Conservation (phyloP, 2,329 filamentous ascomycete species). For the Geosmithia flava region DNA sequence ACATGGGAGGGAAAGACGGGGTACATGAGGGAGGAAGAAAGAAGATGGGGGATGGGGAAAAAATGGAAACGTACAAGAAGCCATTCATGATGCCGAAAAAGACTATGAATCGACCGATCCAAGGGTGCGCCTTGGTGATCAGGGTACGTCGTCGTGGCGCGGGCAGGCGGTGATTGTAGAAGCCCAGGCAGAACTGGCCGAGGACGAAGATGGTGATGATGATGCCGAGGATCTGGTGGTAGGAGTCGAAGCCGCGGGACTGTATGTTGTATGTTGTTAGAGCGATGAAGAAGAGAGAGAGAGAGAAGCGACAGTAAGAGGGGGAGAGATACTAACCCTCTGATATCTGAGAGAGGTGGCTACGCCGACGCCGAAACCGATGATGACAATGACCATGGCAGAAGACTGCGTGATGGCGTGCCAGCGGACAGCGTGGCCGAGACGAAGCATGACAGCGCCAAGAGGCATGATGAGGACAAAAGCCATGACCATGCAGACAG, state of each 20-base stretch:
- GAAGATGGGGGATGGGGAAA: background rate
- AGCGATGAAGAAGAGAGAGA: background rate
- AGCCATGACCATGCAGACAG: slow-evolving; percentile 39
- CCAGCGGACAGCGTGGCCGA: slow-evolving; percentile 37
- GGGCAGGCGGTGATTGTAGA: slow-evolving; percentile 38
- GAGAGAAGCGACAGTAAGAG: background rate
- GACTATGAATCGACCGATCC: slow-evolving; percentile 42
- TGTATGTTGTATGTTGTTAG: slow-evolving; percentile 10
- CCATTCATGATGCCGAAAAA: slow-evolving; percentile 41
- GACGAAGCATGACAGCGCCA: slow-evolving; percentile 38
- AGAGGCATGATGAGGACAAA: slow-evolving; percentile 43
- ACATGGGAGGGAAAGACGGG: background rate
- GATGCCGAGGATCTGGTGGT: slow-evolving; percentile 48
- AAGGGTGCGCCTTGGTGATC: slow-evolving; percentile 40
- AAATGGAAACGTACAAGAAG: slow-evolving; percentile 32
- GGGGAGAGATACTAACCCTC: slow-evolving; percentile 28
- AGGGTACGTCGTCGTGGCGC: slow-evolving; percentile 17
- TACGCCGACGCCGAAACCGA: slow-evolving; percentile 41
- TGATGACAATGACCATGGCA: slow-evolving; percentile 32
- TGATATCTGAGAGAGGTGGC: slow-evolving; percentile 39
- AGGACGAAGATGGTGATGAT: slow-evolving; percentile 38
- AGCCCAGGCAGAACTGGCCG: slow-evolving; percentile 39
- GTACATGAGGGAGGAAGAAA: background rate
- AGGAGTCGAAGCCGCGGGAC: slow-evolving; percentile 37
- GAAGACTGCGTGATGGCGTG: slow-evolving; percentile 41